Percentiles rank a stretch among this genome's conserved stretches.
Evolutionary conservation across 371 early-diverging fungal genomes (phyloP).

Genomic region (Mycotypha africana): DNA sequence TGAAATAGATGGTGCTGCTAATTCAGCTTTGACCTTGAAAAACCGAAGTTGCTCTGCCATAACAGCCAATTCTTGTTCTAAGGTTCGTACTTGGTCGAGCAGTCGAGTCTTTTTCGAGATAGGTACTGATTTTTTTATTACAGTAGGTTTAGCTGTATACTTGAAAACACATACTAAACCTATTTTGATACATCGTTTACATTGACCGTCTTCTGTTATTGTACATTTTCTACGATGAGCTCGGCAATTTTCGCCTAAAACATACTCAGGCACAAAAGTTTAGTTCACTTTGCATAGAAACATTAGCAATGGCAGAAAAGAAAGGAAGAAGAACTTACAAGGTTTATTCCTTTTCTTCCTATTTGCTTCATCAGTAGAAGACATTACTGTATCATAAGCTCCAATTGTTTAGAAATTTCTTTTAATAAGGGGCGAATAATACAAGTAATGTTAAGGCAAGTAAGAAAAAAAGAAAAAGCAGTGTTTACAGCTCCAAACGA

Average conservation of each 20-base stretch:
- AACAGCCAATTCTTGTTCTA: constrained; percentile 25
- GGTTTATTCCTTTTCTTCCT: constrained; percentile 39
- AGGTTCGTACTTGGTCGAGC: constrained; percentile 23
- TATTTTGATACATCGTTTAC: constrained; percentile 38
- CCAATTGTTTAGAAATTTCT: no score
- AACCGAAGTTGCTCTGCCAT: constrained; percentile 23
- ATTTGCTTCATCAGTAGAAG: constrained; percentile 6
- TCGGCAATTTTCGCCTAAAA: constrained; percentile 45
- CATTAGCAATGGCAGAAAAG: no score
- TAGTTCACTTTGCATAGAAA: no score
- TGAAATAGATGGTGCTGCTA: no score
- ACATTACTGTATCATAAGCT: no score
- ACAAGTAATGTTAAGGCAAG: no score
- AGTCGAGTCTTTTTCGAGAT: constrained; percentile 28
- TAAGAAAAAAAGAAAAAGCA: no score
- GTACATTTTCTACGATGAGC: constrained; percentile 44
- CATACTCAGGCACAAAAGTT: no score
- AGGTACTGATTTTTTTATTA: constrained; percentile 24
- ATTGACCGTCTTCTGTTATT: constrained; percentile 22
- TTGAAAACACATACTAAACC: constrained; percentile 32
- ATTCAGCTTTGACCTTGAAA: no score
- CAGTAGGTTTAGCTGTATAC: constrained; percentile 30
- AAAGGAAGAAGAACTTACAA: constrained; percentile 29
- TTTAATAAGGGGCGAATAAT: no score
- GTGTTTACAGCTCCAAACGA: no score